Evolutionary conservation across 2,329 filamentous ascomycete species (phyloP).

Genomic region (Botrytis hyacinthi): DNA sequence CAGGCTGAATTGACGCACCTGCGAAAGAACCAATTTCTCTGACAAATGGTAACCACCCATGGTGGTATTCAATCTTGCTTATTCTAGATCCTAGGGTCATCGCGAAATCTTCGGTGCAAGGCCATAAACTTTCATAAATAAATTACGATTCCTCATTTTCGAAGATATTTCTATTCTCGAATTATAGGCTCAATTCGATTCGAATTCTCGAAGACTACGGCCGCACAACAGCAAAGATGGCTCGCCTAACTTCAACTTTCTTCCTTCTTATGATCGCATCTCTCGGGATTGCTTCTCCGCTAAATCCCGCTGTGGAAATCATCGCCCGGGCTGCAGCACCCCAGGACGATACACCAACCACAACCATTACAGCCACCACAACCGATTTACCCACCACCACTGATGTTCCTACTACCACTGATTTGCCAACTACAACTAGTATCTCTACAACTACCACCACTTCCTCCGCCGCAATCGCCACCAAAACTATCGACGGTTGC

Average conservation of each 20-base stretch:
- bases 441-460: background rate
- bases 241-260: background rate
- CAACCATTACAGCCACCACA: background rate
- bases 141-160: background rate
- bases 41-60: slow-evolving; percentile 4
- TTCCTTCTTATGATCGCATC: background rate
- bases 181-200: background rate
- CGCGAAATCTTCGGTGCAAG: background rate
- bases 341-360: background rate
- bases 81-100: background rate
- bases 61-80: background rate
- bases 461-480: background rate
- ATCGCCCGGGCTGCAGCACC: background rate
- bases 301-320: background rate
- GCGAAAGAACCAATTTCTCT: background rate
- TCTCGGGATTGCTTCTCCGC: background rate
- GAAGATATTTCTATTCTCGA: background rate
- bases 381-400: background rate
- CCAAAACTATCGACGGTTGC: slow-evolving; percentile 14
- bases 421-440: background rate
- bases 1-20: background rate
- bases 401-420: background rate
- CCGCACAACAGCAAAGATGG: background rate
- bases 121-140: background rate
- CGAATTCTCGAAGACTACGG: background rate